Base-by-base conservation (phyloP, 306 rosid species). In the Prunus padus region DNA sequence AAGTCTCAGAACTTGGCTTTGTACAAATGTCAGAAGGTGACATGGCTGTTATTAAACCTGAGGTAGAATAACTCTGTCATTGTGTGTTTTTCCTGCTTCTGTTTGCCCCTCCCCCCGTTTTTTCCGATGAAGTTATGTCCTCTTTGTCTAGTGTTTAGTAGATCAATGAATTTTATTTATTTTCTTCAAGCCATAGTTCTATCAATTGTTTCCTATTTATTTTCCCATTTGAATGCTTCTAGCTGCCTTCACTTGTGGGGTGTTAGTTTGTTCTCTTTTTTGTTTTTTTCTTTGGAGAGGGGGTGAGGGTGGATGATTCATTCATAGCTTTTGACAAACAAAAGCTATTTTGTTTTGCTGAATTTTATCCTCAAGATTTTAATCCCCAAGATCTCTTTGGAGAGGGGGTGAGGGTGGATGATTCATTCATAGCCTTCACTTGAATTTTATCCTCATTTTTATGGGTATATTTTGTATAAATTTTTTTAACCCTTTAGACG, bases 31-130 rank as follows among this genome's bases (percentile, higher is more conserved):
- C 54, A 0, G 76, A 72, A 72, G 76, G 33, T 14, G 75, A 72
- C 66, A 56, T 72, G 76, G 52, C 76, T n/a, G 66, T 72, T 72
- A 72, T 72, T 56, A 72, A 72, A 72, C 76, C 76, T 14, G 47
- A 72, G 76, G 76, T 72, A 72, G 2, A 13, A 61, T 9, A 18
- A 22, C n/a, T 61, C 30, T 11, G 8, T 40, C 22, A 7, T 25
- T 57, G 23, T 2, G 9, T 30, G 1, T 11, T 11, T 20, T 55
- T 55, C 26, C 5, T 8, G 61, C 14, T 55, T 55, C 61, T 11
- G 19, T 20, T 54, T 55, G 14, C 64, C 64, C 8, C 31, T 20
- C 6, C 33, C 7, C 3, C 13, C n/a, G n/a, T 14, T 3, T 26
- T 14, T 61, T 61, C 6, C 44, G n/a, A 14, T 26, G 1, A 22